A percentile compares a stretch with the other conserved stretches of the same genome.
These are phyloP conservation scores for Phytophthora pinifolia DNA, from an alignment of 352 stramenopile species.

Conservation along the genomic window DNA sequence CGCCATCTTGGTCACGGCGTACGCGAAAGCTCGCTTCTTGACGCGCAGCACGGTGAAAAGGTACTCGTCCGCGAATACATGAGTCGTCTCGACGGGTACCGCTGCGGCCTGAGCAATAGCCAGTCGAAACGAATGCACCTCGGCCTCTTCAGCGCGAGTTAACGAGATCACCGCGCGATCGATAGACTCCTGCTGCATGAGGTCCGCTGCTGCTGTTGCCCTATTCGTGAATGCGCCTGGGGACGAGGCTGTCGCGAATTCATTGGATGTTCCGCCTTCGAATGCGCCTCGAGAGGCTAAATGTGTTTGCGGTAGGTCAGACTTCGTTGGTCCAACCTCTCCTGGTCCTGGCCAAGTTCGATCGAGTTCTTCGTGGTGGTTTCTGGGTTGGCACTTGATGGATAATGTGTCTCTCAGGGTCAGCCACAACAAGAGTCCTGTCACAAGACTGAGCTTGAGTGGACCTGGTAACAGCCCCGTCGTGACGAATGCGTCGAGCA, in stretches of 20 bases:
- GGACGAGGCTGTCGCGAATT: not conserved
- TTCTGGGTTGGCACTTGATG: conserved; percentile 37
- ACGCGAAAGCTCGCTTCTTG: conserved; percentile 58
- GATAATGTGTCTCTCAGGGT: conserved; percentile 38
- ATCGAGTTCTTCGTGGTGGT: conserved; percentile 11
- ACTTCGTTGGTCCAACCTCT: not conserved
- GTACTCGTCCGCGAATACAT: conserved; percentile 61
- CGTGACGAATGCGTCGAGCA: conserved; percentile 33
- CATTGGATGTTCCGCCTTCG: not conserved
- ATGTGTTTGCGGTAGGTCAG: conserved; percentile 4
- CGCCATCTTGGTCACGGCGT: conserved; percentile 63
- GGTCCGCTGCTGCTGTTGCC: conserved; percentile 14
- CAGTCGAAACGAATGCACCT: conserved; percentile 50
- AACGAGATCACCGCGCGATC: conserved; percentile 20
- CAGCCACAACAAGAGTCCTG: conserved; percentile 41
- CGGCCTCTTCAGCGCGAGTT: conserved; percentile 33
- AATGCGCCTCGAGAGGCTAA: conserved; percentile 3
- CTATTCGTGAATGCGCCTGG: conserved; percentile 15
- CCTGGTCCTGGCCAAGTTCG: conserved; percentile 11
- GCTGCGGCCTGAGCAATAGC: conserved; percentile 46
- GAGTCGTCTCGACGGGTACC: conserved; percentile 36
- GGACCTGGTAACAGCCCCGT: conserved; percentile 28
- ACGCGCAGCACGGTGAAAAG: conserved; percentile 59
- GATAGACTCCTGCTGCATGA: conserved; percentile 17
- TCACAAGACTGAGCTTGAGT: conserved; percentile 38